Conservation (phyloP, 176 grass and related monocot species). For the Hordeum vulgare region MorexV3_pseudomolecules_assembly NC_058520.1:52046798-52047297, state of each 20-base stretch:
- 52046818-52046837: slow-evolving; percentile 67
- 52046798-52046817: slow-evolving; percentile 61
- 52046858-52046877: neutral
- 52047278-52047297: neutral
- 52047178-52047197: no score
- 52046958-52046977: neutral
- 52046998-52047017: neutral
- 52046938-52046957: neutral
- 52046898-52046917: neutral
- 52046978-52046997: neutral
- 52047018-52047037: neutral
- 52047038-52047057: neutral
- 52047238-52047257: neutral
- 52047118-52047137: neutral
- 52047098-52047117: neutral
- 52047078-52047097: neutral
- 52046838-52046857: slow-evolving; percentile 46
- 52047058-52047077: neutral
- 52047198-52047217: no score
- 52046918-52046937: neutral
- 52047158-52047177: no score
- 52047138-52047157: neutral
- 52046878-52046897: neutral
- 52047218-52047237: neutral
- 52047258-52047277: neutral